Base-by-base conservation (phyloP, 805 yeast genomes). In the Myxozyma melibiosi region DNA sequence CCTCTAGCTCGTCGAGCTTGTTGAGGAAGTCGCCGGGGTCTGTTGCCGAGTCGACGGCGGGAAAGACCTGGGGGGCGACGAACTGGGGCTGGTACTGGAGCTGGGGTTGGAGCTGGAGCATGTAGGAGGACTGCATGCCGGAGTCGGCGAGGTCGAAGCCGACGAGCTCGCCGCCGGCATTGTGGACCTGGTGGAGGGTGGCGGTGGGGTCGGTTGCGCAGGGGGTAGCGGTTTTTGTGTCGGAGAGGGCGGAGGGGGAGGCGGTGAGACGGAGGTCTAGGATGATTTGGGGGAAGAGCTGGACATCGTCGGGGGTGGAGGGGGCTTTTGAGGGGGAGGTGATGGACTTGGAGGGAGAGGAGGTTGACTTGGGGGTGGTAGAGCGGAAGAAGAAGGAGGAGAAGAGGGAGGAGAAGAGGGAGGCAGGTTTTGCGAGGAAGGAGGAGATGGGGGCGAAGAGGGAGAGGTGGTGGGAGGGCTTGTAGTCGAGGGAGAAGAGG, bases 1-100 rank as follows among this genome's bases (percentile, higher is more conserved):
- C 38, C 53, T 59, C 63, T 14, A 59, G 53, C 50, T 59, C 62
- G 43, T 59, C 61, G 25, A 59, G 63, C 47, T 53, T 52, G 53
- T 44, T 51, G 27, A 59, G 39, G 25, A 59, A 59, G 11, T 57
- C 50, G 20, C 55, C 58, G 3, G 51, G 56, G 27, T 57, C 56
- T 40, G 52, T 42, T 4, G 18, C 42, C n/a, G 38, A 22, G 16
- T 33, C 50, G 6, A 41, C 24, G 34, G 53, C 54, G 35, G 45
- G 38, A 7, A 43, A 38, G 24, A 31, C 14, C 30, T 45, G 54
- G 28, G 47, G 42, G 18, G 51, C 27, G 3, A 14, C 38, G 8
- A 33, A 38, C 43, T 57, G 61, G 7, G 34, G 53, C 45, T 31
- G 47, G 37, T 14, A 44, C 50, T 52, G 57, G 33, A 45, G 33